phyloP scores from a whole-genome alignment of 768 basidiomycete genomes.

The Russula vinacea region DNA sequence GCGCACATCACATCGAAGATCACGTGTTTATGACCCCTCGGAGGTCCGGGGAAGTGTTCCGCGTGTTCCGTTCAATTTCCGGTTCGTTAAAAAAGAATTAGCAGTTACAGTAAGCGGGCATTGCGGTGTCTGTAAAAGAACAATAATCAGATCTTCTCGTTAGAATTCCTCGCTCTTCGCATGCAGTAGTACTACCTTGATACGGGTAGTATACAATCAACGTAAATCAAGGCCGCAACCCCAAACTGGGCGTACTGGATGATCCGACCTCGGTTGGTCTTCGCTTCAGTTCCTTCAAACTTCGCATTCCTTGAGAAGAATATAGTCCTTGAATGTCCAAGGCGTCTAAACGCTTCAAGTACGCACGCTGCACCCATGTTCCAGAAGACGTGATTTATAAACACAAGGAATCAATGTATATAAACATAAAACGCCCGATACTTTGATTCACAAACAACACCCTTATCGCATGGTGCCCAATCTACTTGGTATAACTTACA shows the following conservation, averaged over 20 bases:
- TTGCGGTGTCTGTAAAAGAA: neutral
- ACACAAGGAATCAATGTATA: constrained; percentile 12
- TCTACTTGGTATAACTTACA: constrained; percentile 16
- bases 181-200: neutral
- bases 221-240: too few species aligned
- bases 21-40: too few species aligned
- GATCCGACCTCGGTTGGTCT: neutral
- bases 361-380: neutral
- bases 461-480: constrained; percentile 1
- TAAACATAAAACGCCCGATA: constrained; percentile 13
- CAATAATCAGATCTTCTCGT: constrained; percentile 1
- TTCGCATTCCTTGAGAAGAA: neutral
- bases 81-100: neutral
- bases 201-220: too few species aligned
- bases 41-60: neutral
- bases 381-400: neutral
- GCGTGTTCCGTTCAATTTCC: too few species aligned
- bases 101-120: neutral
- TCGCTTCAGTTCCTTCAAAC: neutral
- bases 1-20: neutral
- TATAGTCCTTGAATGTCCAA: neutral
- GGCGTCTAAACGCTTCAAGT: neutral
- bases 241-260: neutral
- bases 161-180: neutral
- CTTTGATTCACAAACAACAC: neutral